Base-by-base conservation (phyloP, 164 flowering plant species). In the Malania oleifera region DNA sequence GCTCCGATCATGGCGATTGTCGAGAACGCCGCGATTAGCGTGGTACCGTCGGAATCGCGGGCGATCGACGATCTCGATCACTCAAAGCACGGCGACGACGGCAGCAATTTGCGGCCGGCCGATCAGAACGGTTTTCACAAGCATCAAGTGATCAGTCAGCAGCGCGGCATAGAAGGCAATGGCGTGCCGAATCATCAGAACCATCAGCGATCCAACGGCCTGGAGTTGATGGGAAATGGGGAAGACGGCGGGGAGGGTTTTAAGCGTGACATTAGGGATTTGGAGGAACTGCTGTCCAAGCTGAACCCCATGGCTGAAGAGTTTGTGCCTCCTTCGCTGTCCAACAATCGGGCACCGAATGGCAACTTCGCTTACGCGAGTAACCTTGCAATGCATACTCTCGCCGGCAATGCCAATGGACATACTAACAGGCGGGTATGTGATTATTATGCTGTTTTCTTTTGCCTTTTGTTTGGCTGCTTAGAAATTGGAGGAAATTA, bases 221-320 rank as follows among this genome's bases (percentile, higher is more conserved):
- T 52, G 63, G 64, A 19, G 50, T 6, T 12, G 26, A 46, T 5
- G 50, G 22, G 50, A 9, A 23, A 23, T 20, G 14, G 50, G 22
- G 53, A 50, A 5, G 37, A 52, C 8, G 37, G 20, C 13, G 68
- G 37, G 34, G 61, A 59, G n/a, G 64, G 52, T 43, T 75, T 80
- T 56, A 80, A 78, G 50, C 52, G 70, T 20, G 89, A 86, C 17
- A 77, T 82, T 61, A 70, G 67, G 61, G 75, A 86, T 60, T 72
- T 86, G 54, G 84, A 70, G 55, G 89, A 86, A 54, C 69, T 82
- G 60, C 57, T 86, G 34, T 86, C 93, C 2, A 86, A 86, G 69
- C 63, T 86, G 73, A 86, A 86, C 44, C 95, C 90, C 24, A 74
- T 76, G 59, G 95, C 95, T 10, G 74, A 81, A 67, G 95, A 86